Evolutionary conservation across 768 basidiomycete species (phyloP).

Genomic region (Solioccasus polychromus): DNA sequence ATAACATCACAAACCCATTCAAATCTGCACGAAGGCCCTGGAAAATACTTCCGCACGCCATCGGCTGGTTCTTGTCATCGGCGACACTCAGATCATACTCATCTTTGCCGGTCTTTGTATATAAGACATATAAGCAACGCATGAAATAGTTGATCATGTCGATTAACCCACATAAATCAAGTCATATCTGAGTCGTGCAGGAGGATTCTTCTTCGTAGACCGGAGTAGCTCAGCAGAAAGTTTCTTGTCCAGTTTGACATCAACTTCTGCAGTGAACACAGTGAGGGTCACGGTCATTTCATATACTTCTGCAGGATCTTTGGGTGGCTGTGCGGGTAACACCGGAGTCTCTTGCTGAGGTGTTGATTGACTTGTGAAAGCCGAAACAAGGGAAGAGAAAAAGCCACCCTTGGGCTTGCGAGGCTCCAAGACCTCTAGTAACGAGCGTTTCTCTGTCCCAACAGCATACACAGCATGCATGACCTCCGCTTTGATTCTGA

Average conservation of each 20-base stretch:
- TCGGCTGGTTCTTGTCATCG: background rate
- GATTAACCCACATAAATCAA: background rate
- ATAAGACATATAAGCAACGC: conserved; percentile 18
- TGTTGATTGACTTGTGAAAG: conserved; percentile 12
- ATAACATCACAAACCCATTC: background rate
- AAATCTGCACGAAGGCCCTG: background rate
- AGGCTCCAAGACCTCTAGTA: conserved; percentile 28
- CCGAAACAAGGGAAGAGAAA: conserved; percentile 37
- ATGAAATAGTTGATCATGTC: background rate
- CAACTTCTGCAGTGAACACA: background rate
- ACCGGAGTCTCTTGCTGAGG: conserved; percentile 6
- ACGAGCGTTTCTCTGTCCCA: conserved; percentile 44
- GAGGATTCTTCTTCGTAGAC: background rate
- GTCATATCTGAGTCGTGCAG: background rate
- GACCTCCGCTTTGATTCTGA: background rate
- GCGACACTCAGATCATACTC: background rate
- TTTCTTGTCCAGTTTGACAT: background rate
- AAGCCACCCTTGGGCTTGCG: conserved; percentile 38
- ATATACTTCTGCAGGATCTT: conserved; percentile 16
- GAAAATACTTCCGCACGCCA: background rate
- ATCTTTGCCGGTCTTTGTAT: background rate
- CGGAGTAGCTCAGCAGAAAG: background rate
- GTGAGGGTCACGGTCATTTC: background rate
- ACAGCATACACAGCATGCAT: background rate
- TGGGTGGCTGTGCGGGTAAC: conserved; percentile 6